Conservation (phyloP, 169 alveolate genomes). For the Miamiensis avidus region DNA sequence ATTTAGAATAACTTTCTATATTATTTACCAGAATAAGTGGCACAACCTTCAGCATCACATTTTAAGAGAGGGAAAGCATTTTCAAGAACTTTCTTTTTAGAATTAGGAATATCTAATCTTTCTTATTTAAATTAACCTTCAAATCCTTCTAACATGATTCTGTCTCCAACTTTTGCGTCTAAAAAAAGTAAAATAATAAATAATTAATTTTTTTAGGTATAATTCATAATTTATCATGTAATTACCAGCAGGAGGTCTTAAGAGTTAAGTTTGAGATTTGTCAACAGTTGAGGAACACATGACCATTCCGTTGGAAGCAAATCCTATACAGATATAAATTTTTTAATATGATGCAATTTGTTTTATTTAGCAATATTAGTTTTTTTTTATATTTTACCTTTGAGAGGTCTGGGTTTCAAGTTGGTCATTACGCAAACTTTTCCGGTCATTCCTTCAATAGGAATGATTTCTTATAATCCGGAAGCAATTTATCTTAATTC, state of each 20-base stretch:
- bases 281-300: conserved; percentile 62
- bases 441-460: conserved; percentile 76
- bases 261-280: conserved; percentile 51
- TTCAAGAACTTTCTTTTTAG: conserved; percentile 55
- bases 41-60: conserved; percentile 11
- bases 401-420: conserved; percentile 78
- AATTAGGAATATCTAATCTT: conserved; percentile 33
- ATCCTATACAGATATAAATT: too few relatives aligned
- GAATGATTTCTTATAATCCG: conserved; percentile 75
- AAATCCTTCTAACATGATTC: conserved; percentile 39
- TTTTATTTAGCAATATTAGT: too few relatives aligned
- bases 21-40: conserved; percentile 12
- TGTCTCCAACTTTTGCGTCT: conserved; percentile 65
- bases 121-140: conserved; percentile 32
- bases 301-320: conserved; percentile 78
- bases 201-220: too few relatives aligned
- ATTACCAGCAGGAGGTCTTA: conserved; percentile 77
- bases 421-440: conserved; percentile 78
- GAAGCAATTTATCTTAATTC: conserved; percentile 84
- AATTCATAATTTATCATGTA: too few relatives aligned
- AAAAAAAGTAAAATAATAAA: too few relatives aligned
- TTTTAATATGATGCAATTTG: too few relatives aligned
- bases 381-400: conserved; percentile 31
- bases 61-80: conserved; percentile 16
- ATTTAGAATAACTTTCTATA: too few relatives aligned